Conservation (phyloP, 148 eudicot genomes). For the Rhododendron henanense region DNA sequence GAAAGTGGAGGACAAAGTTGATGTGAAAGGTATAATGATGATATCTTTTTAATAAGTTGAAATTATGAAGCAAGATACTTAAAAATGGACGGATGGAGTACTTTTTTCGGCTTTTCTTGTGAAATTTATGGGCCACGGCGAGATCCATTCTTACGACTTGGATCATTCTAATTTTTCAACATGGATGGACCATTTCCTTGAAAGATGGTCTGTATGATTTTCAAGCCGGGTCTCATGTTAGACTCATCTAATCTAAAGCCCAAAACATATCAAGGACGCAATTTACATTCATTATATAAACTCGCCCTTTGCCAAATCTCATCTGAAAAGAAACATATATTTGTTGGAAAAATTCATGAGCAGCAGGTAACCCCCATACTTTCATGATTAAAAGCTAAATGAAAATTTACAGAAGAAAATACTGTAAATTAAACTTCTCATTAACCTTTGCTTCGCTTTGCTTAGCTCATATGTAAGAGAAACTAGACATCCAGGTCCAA, state of each 20-base stretch:
- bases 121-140: not conserved
- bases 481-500: not conserved
- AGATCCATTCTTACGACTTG: not conserved
- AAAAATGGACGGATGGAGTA: too few relatives aligned
- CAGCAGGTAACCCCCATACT: not conserved
- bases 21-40: too few relatives aligned
- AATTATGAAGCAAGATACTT: too few relatives aligned
- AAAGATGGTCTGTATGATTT: not conserved
- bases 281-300: too few relatives aligned
- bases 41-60: too few relatives aligned
- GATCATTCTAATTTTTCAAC: not conserved
- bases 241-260: not conserved
- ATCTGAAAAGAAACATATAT: not conserved
- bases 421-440: not conserved
- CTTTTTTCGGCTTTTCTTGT: too few relatives aligned
- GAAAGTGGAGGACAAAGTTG: too few relatives aligned
- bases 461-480: not conserved
- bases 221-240: not conserved
- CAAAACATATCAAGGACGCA: too few relatives aligned
- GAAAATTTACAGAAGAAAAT: not conserved
- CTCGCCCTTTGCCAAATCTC: not conserved
- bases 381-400: not conserved
- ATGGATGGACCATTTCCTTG: not conserved
- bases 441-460: not conserved
- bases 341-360: not conserved